Evolutionary conservation across 2,329 filamentous ascomycete species (phyloP).

Genomic region (Aspergillus nomiae): DNA sequence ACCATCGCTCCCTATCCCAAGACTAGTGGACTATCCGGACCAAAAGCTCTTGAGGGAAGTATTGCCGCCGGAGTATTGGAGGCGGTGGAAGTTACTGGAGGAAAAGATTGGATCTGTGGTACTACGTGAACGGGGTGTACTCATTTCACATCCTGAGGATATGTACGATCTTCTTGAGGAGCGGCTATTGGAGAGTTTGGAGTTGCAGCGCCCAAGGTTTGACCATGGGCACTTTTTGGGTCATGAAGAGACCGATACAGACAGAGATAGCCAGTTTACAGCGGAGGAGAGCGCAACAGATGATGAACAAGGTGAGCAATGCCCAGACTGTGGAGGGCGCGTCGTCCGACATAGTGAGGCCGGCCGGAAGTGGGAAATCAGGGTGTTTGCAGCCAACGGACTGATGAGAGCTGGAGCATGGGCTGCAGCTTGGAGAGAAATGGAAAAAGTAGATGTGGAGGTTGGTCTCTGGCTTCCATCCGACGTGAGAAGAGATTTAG

Average conservation of each 20-base stretch:
- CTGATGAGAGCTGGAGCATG: conserved; percentile 90
- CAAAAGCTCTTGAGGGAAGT: conserved; percentile 51
- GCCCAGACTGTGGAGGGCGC: conserved; percentile 53
- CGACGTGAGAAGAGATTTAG: conserved; percentile 53
- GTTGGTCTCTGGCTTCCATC: conserved; percentile 70
- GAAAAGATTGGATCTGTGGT: conserved; percentile 57
- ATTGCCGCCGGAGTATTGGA: conserved; percentile 50
- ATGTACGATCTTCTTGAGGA: conserved; percentile 66
- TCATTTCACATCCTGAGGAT: conserved; percentile 65
- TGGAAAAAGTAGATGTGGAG: conserved; percentile 98
- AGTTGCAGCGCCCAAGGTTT: conserved; percentile 57
- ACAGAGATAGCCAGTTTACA: conserved; percentile 28
- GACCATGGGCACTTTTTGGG: conserved; percentile 61
- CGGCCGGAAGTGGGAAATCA: conserved; percentile 65
- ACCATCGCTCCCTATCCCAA: conserved; percentile 52
- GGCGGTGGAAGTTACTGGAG: conserved; percentile 54
- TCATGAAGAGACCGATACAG: conserved; percentile 30
- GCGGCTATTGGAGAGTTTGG: conserved; percentile 61
- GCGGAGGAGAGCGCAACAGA: conserved; percentile 39
- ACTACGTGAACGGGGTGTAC: conserved; percentile 58
- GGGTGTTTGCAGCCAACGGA: conserved; percentile 92
- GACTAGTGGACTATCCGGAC: conserved; percentile 32
- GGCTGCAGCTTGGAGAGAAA: conserved; percentile 92
- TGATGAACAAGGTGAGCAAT: conserved; percentile 45
- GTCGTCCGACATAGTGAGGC: conserved; percentile 49